These are phyloP conservation scores for Ustilago lituana DNA, from an alignment of 1,284 basidiomycete species.

Conservation along the genomic window DNA sequence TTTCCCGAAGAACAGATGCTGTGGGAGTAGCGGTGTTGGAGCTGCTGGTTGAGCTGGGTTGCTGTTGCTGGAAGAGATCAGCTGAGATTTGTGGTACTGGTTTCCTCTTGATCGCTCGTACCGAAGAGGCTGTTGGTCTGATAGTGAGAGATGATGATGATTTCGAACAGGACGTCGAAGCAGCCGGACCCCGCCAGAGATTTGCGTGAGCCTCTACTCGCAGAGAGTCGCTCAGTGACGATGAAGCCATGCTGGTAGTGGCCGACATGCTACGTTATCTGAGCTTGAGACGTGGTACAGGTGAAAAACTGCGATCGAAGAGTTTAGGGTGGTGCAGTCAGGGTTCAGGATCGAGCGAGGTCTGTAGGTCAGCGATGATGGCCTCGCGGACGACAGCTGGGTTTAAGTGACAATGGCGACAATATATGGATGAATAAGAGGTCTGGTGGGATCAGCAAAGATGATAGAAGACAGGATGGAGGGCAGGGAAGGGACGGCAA, in stretches of 20 bases:
- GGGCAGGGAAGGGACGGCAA: too few relatives aligned
- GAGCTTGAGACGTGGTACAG: too few relatives aligned
- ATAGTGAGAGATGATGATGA: background rate
- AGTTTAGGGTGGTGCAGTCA: too few relatives aligned
- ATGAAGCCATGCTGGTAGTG: background rate
- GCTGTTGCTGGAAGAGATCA: slow-evolving; percentile 19
- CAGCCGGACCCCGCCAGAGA: slow-evolving; percentile 15
- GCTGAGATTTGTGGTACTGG: slow-evolving; percentile 16
- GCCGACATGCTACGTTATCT: slow-evolving; percentile 10
- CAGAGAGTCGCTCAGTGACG: background rate
- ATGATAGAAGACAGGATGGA: background rate
- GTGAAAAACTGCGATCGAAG: too few relatives aligned
- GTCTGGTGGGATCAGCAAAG: background rate
- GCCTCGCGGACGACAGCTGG: too few relatives aligned
- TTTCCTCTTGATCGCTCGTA: slow-evolving; percentile 21
- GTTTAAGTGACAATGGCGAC: too few relatives aligned
- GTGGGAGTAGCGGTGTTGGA: too few relatives aligned
- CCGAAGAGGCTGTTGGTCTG: slow-evolving; percentile 6
- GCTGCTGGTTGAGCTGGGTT: too few relatives aligned
- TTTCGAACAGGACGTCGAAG: background rate
- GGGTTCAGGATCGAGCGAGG: too few relatives aligned
- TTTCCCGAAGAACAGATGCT: background rate
- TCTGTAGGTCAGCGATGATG: too few relatives aligned
- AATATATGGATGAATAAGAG: background rate
- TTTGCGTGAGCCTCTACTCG: slow-evolving; percentile 16